Evolutionary conservation across 257 asterid genomes (phyloP).

Genomic region (Solanum habrochaites): DNA sequence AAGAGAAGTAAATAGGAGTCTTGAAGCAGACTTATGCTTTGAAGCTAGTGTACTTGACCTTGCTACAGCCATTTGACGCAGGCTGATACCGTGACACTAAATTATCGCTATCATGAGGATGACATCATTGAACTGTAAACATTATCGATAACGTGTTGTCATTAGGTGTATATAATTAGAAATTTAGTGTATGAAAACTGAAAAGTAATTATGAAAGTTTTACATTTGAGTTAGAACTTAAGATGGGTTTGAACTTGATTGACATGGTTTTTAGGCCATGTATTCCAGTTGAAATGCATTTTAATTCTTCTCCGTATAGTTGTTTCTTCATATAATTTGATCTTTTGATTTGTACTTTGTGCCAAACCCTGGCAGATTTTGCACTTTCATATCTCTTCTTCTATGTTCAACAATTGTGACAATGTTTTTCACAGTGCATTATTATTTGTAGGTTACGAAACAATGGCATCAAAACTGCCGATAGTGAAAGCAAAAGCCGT

Average conservation of each 20-base stretch:
- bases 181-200: not conserved
- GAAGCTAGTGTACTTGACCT: not conserved
- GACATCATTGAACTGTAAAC: not conserved
- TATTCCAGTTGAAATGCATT: not conserved
- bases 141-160: not conserved
- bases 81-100: not conserved
- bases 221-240: not conserved
- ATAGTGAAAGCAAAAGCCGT: conserved; percentile 6
- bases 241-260: not conserved
- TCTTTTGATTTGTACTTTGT: not conserved
- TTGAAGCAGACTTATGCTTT: not conserved
- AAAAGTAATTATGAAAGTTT: not conserved
- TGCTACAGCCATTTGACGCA: not conserved
- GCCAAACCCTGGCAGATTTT: not conserved
- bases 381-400: not conserved
- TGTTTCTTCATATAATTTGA: not conserved
- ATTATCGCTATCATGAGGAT: not conserved
- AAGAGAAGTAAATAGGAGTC: not conserved
- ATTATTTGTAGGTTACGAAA: not conserved
- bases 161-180: not conserved
- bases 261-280: not conserved
- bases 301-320: not conserved
- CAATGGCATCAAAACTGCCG: conserved; percentile 13
- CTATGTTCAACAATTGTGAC: not conserved
- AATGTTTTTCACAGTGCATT: not conserved